Evolutionary conservation across 495 filamentous ascomycete genomes (phyloP), one percentile per base, ranked within the genome.

Genomic region (Hyphodiscus hymeniophilus): DNA sequence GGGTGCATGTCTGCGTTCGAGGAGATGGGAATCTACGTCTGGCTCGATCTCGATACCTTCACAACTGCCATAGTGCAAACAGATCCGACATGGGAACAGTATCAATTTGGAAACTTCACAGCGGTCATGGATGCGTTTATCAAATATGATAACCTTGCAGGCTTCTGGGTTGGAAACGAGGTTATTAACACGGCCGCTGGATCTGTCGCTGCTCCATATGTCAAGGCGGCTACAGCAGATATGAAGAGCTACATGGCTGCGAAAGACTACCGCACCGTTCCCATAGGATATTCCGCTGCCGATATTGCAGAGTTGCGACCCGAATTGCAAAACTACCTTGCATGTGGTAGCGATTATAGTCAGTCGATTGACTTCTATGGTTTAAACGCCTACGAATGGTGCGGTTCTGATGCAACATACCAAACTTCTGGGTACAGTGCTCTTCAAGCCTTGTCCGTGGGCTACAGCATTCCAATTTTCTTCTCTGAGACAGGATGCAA

Each of bases 371-470:
- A 95, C 59, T 94, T 94, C 68, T 95, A 84, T 61, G 73, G 77
- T 11, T 67, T 95, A 28, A 94, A 95, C 58, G 84, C 86, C 36
- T 95, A 94, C 57, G 80, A 87, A 57, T 95, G 88, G 88, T 95
- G 88, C 55, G 73, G 80, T 46, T n/a, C n/a, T 28, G 69, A 77
- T n/a, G 65, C 70, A 10, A 70, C 70, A 26, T 95, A 80, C 66
- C 45, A 62, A 17, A 66, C 61, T 5, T 92, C 87, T 15, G 87
- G 87, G 46, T 95, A 95, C 65, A 52, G 62, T 34, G 64, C 71
- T 45, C 76, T 92, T 23, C 70, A 84, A 62, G 63, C 67, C 46
- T 57, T 63, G 43, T 64, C 70, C 43, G 54, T 64, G 45, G 47
- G 67, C 46, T 82, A 82, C 65, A 76, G 77, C 42, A 78, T 92